Evolutionary conservation across 495 filamentous ascomycete species (phyloP).

Genomic region (Penicillium macrosclerotiorum): DNA sequence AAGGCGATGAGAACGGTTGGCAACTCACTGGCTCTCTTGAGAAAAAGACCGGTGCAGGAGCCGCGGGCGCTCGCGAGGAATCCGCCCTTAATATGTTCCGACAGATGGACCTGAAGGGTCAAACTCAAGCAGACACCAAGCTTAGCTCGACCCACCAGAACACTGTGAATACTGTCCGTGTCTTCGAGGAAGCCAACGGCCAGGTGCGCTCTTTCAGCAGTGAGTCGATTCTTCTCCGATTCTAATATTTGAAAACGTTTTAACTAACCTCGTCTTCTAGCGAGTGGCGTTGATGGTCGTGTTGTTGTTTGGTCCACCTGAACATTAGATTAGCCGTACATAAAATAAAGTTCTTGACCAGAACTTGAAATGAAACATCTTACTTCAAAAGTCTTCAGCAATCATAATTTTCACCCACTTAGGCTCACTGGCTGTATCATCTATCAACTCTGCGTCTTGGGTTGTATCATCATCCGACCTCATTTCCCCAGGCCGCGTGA

Average conservation of each 20-base stretch:
- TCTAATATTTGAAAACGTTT: no score
- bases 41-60: constrained; percentile 48
- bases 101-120: constrained; percentile 97
- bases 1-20: constrained; percentile 82
- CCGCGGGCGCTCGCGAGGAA: constrained; percentile 64
- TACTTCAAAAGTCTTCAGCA: background rate
- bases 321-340: constrained; percentile 1
- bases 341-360: background rate
- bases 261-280: constrained; percentile 49
- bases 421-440: no score
- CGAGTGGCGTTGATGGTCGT: constrained; percentile 91
- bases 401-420: background rate
- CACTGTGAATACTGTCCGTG: constrained; percentile 80
- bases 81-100: constrained; percentile 98
- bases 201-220: constrained; percentile 79
- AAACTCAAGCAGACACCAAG: constrained; percentile 82
- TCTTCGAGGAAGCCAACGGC: constrained; percentile 65
- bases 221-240: no score
- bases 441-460: background rate
- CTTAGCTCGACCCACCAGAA: constrained; percentile 97
- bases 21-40: constrained; percentile 81
- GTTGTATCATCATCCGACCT: background rate
- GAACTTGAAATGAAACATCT: background rate
- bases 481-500: constrained; percentile 12
- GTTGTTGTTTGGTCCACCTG: constrained; percentile 73